A percentile compares a stretch with the other conserved stretches of the same genome.
phyloP scores from a whole-genome alignment of 805 yeast genomes.

The Cyberlindnera mycetangii region DNA sequence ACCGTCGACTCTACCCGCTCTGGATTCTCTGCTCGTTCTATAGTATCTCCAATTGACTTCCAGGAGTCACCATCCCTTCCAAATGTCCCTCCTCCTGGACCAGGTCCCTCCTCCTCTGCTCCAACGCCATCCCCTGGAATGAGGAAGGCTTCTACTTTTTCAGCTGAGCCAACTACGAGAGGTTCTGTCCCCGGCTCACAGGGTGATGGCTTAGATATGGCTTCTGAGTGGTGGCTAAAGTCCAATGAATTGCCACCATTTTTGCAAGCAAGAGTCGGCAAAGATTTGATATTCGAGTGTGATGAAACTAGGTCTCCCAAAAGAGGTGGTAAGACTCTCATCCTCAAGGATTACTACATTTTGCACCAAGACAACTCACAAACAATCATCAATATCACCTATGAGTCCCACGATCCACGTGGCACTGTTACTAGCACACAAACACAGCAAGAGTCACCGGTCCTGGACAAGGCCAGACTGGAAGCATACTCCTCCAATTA shows the following conservation, averaged over 20 bases:
- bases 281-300: constrained; percentile 58
- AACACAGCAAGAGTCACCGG: constrained; percentile 40
- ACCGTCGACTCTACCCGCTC: constrained; percentile 9
- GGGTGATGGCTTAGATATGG: constrained; percentile 31
- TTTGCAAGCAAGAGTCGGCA: constrained; percentile 38
- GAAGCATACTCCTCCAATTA: constrained; percentile 45
- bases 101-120: not conserved
- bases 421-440: constrained; percentile 40
- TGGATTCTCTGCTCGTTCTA: constrained; percentile 6
- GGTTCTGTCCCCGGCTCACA: constrained; percentile 11
- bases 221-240: constrained; percentile 65
- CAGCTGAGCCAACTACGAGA: constrained; percentile 4
- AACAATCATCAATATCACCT: constrained; percentile 55
- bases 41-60: constrained; percentile 9
- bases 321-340: constrained; percentile 48
- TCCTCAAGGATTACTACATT: constrained; percentile 64
- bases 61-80: constrained; percentile 10
- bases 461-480: constrained; percentile 42
- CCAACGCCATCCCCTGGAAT: constrained; percentile 13
- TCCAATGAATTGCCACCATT: constrained; percentile 52
- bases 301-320: constrained; percentile 55
- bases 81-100: constrained; percentile 7
- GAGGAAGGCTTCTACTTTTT: constrained; percentile 21
- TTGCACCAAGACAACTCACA: constrained; percentile 73
- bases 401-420: constrained; percentile 52